These are phyloP conservation scores for Phytophthora pseudosyringae DNA, from an alignment of 352 stramenopile species.

Conservation along the genomic window DNA sequence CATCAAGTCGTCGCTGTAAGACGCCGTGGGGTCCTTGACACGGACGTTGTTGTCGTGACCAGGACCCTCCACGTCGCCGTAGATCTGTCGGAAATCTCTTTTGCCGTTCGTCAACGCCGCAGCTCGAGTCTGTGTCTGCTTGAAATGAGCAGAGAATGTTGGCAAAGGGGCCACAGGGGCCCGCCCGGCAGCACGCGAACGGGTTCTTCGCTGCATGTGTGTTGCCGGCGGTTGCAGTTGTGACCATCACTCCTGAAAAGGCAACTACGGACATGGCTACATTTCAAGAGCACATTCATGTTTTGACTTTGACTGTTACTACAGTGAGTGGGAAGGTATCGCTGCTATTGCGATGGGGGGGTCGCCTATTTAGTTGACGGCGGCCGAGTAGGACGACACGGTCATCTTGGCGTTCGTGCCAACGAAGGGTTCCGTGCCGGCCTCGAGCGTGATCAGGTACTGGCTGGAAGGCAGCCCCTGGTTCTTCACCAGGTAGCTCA, in stretches of 20 bases:
- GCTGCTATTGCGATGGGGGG: constrained; percentile 2
- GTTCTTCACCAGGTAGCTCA: constrained; percentile 34
- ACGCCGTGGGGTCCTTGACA: constrained; percentile 1
- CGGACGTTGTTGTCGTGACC: background rate
- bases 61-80: background rate
- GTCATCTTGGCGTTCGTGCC: constrained; percentile 39
- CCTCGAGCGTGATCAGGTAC: constrained; percentile 39
- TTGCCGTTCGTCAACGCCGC: constrained; percentile 1
- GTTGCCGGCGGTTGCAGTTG: constrained; percentile 17
- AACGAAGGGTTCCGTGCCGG: constrained; percentile 40
- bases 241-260: constrained; percentile 28
- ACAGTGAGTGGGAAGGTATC: constrained; percentile 8
- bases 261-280: constrained; percentile 5
- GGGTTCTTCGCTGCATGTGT: constrained; percentile 12
- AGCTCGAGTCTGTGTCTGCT: constrained; percentile 9
- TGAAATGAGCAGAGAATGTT: background rate
- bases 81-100: constrained; percentile 4
- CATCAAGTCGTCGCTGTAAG: constrained; percentile 25
- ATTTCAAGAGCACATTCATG: constrained; percentile 4
- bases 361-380: constrained; percentile 24
- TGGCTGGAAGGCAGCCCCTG: constrained; percentile 33
- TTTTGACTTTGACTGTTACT: constrained; percentile 5
- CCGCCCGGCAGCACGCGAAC: background rate
- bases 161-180: background rate
- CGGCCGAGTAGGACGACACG: constrained; percentile 36